phyloP scores from a whole-genome alignment of 73 alveolate species.

The Paramecium sexaurelia region DNA sequence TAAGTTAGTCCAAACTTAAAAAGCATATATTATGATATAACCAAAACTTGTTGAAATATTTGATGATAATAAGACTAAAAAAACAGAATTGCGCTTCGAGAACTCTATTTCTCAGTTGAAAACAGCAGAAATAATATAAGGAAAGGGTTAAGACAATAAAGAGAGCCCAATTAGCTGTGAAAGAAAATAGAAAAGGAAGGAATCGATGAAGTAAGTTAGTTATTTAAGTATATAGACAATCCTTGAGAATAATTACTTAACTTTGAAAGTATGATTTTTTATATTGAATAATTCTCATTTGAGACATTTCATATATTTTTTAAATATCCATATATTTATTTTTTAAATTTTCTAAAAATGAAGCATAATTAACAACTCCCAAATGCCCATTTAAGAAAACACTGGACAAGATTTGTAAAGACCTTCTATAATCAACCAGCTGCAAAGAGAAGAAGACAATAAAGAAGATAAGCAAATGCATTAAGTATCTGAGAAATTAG shows the following conservation, averaged over 20 bases:
- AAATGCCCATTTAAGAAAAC: conserved; percentile 91
- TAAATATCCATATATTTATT: conserved; percentile 26
- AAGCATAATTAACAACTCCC: conserved; percentile 88
- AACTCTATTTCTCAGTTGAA: conserved; percentile 14
- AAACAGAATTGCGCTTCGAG: background rate
- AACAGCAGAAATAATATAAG: background rate
- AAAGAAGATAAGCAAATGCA: conserved; percentile 78
- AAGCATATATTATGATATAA: conserved; percentile 42
- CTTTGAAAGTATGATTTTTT: conserved; percentile 11
- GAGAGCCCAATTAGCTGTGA: background rate
- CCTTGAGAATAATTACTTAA: background rate
- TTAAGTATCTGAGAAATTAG: conserved; percentile 29
- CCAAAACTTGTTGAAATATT: conserved; percentile 26
- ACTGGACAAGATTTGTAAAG: conserved; percentile 93
- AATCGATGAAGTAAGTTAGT: background rate
- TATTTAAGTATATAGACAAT: background rate
- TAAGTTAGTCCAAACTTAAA: conserved; percentile 26
- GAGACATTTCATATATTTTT: conserved; percentile 49
- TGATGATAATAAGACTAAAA: background rate
- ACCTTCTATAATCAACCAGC: conserved; percentile 97
- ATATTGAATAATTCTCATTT: conserved; percentile 33
- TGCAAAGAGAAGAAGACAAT: conserved; percentile 84
- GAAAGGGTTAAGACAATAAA: background rate
- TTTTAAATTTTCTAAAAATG: conserved; percentile 49
- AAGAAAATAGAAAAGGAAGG: background rate